Conservation (phyloP, 495 filamentous ascomycete species). For the Aspergillus carlsbadensis region DNA sequence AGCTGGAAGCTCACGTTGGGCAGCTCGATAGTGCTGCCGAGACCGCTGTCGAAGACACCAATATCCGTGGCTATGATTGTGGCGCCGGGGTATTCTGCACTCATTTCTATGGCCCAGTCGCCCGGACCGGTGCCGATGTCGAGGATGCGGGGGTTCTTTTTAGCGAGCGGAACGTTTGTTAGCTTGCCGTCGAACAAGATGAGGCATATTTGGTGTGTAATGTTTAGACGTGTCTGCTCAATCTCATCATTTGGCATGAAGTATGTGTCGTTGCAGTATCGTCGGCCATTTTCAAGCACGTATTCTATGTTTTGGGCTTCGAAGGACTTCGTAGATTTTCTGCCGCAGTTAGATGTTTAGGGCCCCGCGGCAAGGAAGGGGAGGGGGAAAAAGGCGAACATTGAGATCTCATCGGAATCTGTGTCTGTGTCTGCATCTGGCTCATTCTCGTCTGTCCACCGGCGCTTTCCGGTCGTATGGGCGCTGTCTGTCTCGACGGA, state of each 20-base stretch:
- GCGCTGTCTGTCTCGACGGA: constrained; percentile 11
- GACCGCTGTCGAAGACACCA: constrained; percentile 39
- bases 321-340: constrained; percentile 59
- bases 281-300: constrained; percentile 61
- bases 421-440: constrained; percentile 22
- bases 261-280: constrained; percentile 66
- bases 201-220: constrained; percentile 65
- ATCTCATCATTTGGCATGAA: constrained; percentile 75
- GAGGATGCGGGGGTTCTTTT: constrained; percentile 55
- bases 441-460: constrained; percentile 12
- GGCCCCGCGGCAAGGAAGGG: neutral
- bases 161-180: constrained; percentile 56
- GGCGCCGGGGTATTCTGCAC: constrained; percentile 58
- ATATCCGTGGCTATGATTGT: constrained; percentile 71
- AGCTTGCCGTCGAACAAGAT: constrained; percentile 59
- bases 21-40: constrained; percentile 53
- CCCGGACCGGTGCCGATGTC: constrained; percentile 70
- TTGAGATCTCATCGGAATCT: constrained; percentile 26
- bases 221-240: constrained; percentile 69
- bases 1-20: constrained; percentile 71
- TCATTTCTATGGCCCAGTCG: constrained; percentile 76
- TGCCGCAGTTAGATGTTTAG: constrained; percentile 24
- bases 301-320: constrained; percentile 55
- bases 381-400: constrained; percentile 19
- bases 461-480: constrained; percentile 8